phyloP scores from a whole-genome alignment of 2,329 filamentous ascomycete genomes.

The Cladophialophora bantiana region DNA sequence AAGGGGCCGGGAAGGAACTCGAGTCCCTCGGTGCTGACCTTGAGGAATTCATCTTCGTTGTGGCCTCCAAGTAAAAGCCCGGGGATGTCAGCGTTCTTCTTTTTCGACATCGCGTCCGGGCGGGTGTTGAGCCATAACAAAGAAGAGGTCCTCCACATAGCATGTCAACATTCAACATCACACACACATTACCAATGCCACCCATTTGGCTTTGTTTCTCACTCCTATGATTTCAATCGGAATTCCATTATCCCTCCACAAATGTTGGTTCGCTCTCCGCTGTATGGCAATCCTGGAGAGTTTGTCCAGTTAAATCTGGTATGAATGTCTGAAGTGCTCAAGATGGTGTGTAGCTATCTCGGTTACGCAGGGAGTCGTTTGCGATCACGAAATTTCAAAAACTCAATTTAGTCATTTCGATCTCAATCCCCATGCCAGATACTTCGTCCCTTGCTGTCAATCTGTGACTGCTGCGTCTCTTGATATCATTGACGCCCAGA shows the following conservation, averaged over 20 bases:
- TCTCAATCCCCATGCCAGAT: constrained; percentile 27
- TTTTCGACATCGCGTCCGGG: constrained; percentile 15
- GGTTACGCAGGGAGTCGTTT: not conserved
- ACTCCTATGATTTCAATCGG: constrained; percentile 25
- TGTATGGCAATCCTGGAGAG: constrained; percentile 22
- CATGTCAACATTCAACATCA: constrained; percentile 39
- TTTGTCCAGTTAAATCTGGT: constrained; percentile 6
- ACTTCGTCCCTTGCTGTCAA: constrained; percentile 32
- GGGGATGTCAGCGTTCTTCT: constrained; percentile 5
- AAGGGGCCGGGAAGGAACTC: constrained; percentile 43
- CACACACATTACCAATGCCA: constrained; percentile 35
- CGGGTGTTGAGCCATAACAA: constrained; percentile 11
- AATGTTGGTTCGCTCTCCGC: constrained; percentile 30
- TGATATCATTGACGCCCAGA: constrained; percentile 49
- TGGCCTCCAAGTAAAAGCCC: constrained; percentile 5
- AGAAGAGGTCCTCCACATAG: constrained; percentile 31
- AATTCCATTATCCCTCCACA: constrained; percentile 36
- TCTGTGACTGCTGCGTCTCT: constrained; percentile 38
- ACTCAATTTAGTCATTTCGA: constrained; percentile 11
- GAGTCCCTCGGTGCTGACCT: constrained; percentile 38
- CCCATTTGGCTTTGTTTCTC: constrained; percentile 24
- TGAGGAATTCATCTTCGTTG: constrained; percentile 13
- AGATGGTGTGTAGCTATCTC: constrained; percentile 5
- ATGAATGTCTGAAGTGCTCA: not conserved
- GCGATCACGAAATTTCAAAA: not conserved